Conservation (phyloP, 352 stramenopile genomes). For the Globisporangium radiosum region DNA sequence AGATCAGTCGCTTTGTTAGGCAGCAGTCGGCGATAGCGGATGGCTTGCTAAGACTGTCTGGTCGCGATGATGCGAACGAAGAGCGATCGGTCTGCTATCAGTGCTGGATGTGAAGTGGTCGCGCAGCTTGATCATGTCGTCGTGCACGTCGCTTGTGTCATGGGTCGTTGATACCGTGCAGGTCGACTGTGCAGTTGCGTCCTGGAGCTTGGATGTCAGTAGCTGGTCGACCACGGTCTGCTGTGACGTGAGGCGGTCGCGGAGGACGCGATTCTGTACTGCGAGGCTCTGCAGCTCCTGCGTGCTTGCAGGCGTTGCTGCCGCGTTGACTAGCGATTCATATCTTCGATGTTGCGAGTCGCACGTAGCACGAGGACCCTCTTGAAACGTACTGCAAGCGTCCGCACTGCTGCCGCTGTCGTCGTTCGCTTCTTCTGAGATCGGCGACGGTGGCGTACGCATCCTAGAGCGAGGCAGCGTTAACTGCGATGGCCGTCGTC, state of each 20-base stretch:
- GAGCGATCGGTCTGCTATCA: neutral
- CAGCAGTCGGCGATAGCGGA: slow-evolving; percentile 2
- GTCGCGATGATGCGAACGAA: neutral
- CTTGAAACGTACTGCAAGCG: too few species aligned
- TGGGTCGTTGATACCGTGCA: too few species aligned
- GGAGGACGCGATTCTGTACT: slow-evolving; percentile 26
- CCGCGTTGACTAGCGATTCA: neutral
- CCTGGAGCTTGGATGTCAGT: slow-evolving; percentile 20
- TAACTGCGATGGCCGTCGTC: neutral
- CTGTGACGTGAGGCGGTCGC: slow-evolving; percentile 25
- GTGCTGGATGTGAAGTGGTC: neutral
- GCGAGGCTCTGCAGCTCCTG: slow-evolving; percentile 9
- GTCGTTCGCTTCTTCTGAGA: slow-evolving; percentile 9
- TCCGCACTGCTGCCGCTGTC: neutral
- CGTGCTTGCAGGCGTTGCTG: neutral
- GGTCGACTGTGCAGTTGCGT: neutral
- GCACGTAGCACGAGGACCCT: too few species aligned
- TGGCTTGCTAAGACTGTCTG: neutral
- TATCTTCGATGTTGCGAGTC: neutral
- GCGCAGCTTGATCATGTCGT: slow-evolving; percentile 4
- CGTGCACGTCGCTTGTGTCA: neutral
- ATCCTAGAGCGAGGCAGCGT: neutral
- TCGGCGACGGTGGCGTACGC: slow-evolving; percentile 1
- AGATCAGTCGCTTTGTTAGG: neutral
- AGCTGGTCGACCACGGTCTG: slow-evolving; percentile 29